phyloP scores from a whole-genome alignment of 225 moss, liverwort and hornwort genomes.

The Sphagnum contortum region DNA sequence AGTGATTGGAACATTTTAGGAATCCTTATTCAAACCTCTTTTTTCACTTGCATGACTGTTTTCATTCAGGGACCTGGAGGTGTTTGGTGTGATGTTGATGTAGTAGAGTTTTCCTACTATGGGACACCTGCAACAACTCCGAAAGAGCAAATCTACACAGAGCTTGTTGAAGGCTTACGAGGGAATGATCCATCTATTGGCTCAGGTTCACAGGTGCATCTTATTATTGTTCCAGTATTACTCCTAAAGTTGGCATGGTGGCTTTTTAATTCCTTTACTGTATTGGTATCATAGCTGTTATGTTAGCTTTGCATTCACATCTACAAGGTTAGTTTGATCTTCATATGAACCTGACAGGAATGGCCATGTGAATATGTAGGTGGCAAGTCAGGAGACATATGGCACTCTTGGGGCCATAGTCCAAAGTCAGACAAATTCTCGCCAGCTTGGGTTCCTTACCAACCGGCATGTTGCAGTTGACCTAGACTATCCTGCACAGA shows the following conservation, averaged over 20 bases:
- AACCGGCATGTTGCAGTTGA: conserved; percentile 53
- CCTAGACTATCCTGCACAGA: conserved; percentile 49
- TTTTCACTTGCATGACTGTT: too few species aligned
- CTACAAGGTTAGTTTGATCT: too few species aligned
- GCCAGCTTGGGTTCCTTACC: conserved; percentile 40
- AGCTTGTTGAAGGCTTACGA: conserved; percentile 55
- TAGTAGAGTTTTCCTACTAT: conserved; percentile 61
- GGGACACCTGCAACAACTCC: conserved; percentile 16
- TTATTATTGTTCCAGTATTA: too few species aligned
- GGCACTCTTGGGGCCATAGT: conserved; percentile 50
- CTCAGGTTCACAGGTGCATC: conserved; percentile 39
- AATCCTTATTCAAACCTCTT: too few species aligned
- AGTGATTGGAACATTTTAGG: too few species aligned
- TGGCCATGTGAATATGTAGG: conserved; percentile 1
- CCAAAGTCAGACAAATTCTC: conserved; percentile 24
- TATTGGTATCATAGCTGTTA: too few species aligned
- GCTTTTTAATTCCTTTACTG: too few species aligned
- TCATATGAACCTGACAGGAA: too few species aligned
- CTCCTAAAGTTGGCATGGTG: too few species aligned
- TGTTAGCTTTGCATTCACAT: too few species aligned
- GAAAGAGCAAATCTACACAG: conserved; percentile 39
- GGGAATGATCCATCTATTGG: conserved; percentile 58
- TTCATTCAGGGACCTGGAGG: conserved; percentile 41
- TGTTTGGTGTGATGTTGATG: conserved; percentile 77
- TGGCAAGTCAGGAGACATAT: conserved; percentile 49